Conservation (phyloP, 169 alveolate species). For the Cryptosporidium ryanae region DNA sequence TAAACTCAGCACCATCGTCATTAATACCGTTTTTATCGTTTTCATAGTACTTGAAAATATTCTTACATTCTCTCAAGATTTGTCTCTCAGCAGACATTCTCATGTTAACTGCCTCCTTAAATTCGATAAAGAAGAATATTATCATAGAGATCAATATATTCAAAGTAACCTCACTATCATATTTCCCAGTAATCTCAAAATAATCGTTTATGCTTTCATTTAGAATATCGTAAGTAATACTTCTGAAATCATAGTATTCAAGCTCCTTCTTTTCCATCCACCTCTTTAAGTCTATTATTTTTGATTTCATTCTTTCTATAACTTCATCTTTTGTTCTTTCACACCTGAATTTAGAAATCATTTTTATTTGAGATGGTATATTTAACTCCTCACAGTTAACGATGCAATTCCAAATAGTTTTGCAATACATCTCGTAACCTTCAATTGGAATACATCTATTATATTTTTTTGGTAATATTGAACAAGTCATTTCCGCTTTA, state of each 20-base stretch:
- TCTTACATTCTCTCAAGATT: constrained; percentile 2
- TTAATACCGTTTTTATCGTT: not conserved
- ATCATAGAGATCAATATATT: constrained; percentile 5
- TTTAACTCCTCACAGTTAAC: constrained; percentile 59
- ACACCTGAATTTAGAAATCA: constrained; percentile 49
- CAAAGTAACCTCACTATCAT: constrained; percentile 13
- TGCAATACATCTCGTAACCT: constrained; percentile 85
- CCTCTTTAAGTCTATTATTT: not conserved
- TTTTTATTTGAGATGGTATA: constrained; percentile 61
- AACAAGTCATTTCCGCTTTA: not conserved
- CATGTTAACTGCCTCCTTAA: constrained; percentile 11
- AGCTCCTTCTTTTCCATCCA: constrained; percentile 27
- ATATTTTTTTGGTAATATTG: constrained; percentile 75
- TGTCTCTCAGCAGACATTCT: constrained; percentile 56
- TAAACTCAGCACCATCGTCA: not conserved
- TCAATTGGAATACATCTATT: constrained; percentile 88
- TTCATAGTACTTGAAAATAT: constrained; percentile 17
- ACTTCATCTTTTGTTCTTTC: constrained; percentile 51
- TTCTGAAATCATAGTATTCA: constrained; percentile 8
- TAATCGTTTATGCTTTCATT: not conserved
- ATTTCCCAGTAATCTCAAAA: constrained; percentile 54
- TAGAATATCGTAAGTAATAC: constrained; percentile 9
- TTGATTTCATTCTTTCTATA: not conserved
- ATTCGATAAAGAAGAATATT: constrained; percentile 26
- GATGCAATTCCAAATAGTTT: constrained; percentile 75